phyloP scores from a whole-genome alignment of 306 rosid species.

The Macrotyloma uniflorum region DNA sequence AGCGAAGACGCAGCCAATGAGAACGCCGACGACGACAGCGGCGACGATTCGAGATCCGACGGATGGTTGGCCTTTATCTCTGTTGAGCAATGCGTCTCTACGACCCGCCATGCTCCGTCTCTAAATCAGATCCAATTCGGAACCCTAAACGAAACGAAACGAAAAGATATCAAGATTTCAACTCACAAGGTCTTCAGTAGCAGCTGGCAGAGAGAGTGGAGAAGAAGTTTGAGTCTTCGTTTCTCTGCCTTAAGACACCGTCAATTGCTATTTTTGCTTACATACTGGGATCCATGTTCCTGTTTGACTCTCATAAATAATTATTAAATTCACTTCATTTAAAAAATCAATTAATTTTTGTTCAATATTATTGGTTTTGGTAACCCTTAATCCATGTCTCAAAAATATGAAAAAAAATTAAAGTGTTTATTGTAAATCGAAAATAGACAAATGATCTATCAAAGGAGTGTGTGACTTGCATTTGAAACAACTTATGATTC shows the following conservation, averaged over 20 bases:
- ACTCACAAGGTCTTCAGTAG: neutral
- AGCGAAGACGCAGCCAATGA: conserved; percentile 68
- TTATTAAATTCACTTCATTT: too few relatives aligned
- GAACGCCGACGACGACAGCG: conserved; percentile 63
- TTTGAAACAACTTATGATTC: too few relatives aligned
- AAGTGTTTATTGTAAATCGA: too few relatives aligned
- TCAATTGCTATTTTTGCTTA: too few relatives aligned
- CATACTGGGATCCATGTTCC: too few relatives aligned
- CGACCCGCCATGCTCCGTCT: conserved; percentile 66
- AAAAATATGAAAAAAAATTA: too few relatives aligned
- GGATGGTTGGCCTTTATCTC: conserved; percentile 63
- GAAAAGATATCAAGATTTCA: neutral
- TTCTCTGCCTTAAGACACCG: neutral
- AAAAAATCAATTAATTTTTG: too few relatives aligned
- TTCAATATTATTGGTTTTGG: too few relatives aligned
- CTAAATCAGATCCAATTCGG: neutral
- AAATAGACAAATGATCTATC: too few relatives aligned
- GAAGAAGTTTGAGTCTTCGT: neutral
- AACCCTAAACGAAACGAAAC: neutral
- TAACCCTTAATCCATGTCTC: too few relatives aligned
- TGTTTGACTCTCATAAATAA: neutral
- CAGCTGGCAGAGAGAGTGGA: neutral
- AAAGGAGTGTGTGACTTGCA: too few relatives aligned
- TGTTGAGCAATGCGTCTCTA: conserved; percentile 54
- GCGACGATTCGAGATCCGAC: conserved; percentile 54